Conservation (phyloP, 139 green algal species). For the Volvox reticuliferus region DNA sequence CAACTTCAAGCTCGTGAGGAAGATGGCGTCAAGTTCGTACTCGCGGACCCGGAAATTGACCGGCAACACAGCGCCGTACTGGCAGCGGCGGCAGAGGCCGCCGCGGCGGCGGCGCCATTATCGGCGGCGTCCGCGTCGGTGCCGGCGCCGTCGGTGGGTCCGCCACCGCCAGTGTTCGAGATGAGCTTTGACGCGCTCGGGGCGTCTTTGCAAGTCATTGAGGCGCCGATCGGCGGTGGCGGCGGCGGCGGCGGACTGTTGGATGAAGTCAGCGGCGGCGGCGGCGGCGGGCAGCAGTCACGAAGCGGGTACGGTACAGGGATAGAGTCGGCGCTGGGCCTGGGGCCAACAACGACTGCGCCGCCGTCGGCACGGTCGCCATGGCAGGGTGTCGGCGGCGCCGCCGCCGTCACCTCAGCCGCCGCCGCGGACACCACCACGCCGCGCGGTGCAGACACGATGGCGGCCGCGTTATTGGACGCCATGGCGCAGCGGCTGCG, state of each 20-base stretch:
- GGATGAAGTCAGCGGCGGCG: neutral
- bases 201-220: constrained; percentile 45
- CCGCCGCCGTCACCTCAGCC: neutral
- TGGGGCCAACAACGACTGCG: neutral
- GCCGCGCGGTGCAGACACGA: neutral
- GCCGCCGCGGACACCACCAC: neutral
- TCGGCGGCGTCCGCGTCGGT: neutral
- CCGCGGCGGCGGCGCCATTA: neutral
- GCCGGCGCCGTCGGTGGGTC: neutral
- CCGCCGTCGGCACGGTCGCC: neutral
- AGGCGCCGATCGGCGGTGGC: neutral
- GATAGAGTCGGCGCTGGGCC: neutral
- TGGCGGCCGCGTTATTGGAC: neutral
- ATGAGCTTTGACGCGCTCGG: constrained; percentile 50
- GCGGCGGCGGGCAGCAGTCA: neutral
- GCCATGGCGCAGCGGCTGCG: constrained; percentile 13
- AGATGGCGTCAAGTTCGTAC: constrained; percentile 61
- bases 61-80: neutral
- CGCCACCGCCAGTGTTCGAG: constrained; percentile 28
- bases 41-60: constrained; percentile 21
- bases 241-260: neutral
- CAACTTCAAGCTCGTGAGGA: constrained; percentile 57
- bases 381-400: too few relatives aligned
- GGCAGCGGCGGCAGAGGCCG: neutral
- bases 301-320: constrained; percentile 36